Percentiles rank a stretch among this genome's conserved stretches.
Evolutionary conservation across 345 rosid genomes (phyloP).

Genomic region (Eucalyptus curtisii): DNA sequence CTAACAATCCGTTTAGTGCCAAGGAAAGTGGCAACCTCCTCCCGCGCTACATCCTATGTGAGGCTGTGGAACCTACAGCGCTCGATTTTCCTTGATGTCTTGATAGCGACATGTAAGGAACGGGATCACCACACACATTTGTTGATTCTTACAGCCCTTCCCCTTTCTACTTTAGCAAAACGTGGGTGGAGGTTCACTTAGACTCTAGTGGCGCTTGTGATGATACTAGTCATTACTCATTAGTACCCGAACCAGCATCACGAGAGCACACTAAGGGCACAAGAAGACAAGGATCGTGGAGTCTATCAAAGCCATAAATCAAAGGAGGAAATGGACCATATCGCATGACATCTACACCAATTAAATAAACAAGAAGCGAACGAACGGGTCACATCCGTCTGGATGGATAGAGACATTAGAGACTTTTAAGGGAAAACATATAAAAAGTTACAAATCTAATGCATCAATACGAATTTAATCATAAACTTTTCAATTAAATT

Average conservation of each 20-base stretch:
- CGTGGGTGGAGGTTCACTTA: neutral
- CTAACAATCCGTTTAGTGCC: accelerated
- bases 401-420: no score
- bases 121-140: neutral
- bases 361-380: no score
- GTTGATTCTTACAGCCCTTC: neutral
- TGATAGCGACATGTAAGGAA: neutral
- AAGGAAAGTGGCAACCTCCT: neutral
- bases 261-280: neutral
- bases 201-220: neutral
- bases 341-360: neutral
- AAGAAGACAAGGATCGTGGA: neutral
- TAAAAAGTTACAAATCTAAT: no score
- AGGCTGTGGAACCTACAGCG: neutral
- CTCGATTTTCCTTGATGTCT: neutral
- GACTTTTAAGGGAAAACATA: neutral
- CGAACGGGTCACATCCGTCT: no score
- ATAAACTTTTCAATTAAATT: no score
- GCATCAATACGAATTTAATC: no score
- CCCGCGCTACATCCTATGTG: neutral
- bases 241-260: neutral
- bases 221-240: neutral
- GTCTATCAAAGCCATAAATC: no score
- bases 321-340: neutral
- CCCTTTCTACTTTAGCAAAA: neutral